Evolutionary conservation across 257 asterid species (phyloP).

Genomic region (Penstemon eatonii): DNA sequence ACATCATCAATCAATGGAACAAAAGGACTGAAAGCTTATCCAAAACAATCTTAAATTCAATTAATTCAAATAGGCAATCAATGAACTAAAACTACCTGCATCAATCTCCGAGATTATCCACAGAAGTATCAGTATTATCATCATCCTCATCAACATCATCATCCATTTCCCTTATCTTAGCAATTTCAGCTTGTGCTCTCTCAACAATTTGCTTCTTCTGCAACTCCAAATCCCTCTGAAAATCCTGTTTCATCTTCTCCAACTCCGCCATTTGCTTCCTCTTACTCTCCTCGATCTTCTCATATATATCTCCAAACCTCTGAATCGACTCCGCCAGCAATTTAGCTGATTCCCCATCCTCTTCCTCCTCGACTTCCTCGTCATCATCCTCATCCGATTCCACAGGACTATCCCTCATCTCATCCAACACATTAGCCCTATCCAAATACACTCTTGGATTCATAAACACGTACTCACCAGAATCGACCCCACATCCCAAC

Average conservation of each 20-base stretch:
- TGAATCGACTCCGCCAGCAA: conserved; percentile 72
- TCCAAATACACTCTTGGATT: conserved; percentile 79
- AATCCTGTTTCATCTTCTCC: conserved; percentile 80
- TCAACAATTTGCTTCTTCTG: conserved; percentile 86
- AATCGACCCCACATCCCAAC: conserved; percentile 83
- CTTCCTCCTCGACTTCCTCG: conserved; percentile 44
- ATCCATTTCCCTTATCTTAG: conserved; percentile 51
- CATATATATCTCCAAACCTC: conserved; percentile 78
- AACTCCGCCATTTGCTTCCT: conserved; percentile 83
- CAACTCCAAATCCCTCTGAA: conserved; percentile 80
- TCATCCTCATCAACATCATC: conserved; percentile 46
- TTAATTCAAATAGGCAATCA: background rate
- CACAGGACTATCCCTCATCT: conserved; percentile 91
- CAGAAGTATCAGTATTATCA: conserved; percentile 42
- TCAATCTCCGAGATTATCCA: conserved; percentile 50
- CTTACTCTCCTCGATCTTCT: conserved; percentile 82
- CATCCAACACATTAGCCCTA: conserved; percentile 77
- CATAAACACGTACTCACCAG: conserved; percentile 91
- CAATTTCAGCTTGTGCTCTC: conserved; percentile 71
- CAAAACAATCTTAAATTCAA: too few species aligned
- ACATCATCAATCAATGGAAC: too few species aligned
- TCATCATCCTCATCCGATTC: conserved; percentile 69
- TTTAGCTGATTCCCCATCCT: conserved; percentile 52
- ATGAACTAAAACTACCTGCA: conserved; percentile 41
- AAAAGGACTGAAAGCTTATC: too few species aligned